Evolutionary conservation across 2,329 filamentous ascomycete genomes (phyloP).

Genomic region (Sarocladium brachiariae): DNA sequence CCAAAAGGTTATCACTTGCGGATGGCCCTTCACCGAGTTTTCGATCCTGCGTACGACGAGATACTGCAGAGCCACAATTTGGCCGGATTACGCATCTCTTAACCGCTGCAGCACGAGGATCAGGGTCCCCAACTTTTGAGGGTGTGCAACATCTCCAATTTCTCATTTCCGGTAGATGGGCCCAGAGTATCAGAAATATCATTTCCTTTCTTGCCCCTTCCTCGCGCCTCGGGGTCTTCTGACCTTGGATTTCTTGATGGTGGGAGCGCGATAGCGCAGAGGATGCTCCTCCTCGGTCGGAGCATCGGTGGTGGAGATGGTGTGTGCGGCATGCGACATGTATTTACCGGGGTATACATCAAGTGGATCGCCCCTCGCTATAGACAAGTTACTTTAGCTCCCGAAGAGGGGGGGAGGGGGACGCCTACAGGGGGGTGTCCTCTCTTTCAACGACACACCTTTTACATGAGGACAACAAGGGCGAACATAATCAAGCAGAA

Average conservation of each 20-base stretch:
- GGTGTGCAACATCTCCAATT: neutral
- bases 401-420: neutral
- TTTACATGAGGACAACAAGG: neutral
- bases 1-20: neutral
- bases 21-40: conserved; percentile 4
- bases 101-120: neutral
- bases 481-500: neutral
- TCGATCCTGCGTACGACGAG: neutral
- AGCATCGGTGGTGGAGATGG: conserved; percentile 1
- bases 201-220: neutral
- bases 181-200: neutral
- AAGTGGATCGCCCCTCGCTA: neutral
- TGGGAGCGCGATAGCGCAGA: neutral
- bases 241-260: neutral
- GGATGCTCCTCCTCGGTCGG: neutral
- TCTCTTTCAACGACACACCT: conserved; percentile 9
- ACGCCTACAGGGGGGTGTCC: neutral
- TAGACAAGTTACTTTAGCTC: conserved; percentile 6
- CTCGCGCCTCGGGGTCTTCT: neutral
- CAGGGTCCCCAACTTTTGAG: neutral
- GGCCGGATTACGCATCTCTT: neutral
- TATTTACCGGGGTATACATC: conserved; percentile 1
- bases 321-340: neutral
- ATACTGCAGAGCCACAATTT: neutral
- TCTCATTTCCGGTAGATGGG: neutral